Conservation (phyloP, 2,329 filamentous ascomycete genomes). For the Xylaria sp. region DNA sequence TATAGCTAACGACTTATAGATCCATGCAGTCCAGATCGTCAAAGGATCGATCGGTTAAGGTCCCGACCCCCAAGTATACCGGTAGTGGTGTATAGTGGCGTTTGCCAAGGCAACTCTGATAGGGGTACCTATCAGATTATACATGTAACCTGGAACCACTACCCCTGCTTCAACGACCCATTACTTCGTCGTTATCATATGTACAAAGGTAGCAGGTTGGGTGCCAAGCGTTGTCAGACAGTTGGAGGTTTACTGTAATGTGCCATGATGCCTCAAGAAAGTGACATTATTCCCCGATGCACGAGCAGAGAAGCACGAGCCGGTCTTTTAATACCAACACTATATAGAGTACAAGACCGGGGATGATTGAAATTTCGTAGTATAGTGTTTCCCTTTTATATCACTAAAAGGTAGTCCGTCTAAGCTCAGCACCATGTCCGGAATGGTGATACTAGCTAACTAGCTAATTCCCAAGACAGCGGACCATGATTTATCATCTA, state of each 20-base stretch:
- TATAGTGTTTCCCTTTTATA: too few relatives aligned
- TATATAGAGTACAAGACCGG: not conserved
- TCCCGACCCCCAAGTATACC: not conserved
- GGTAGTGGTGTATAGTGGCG: not conserved
- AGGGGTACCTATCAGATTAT: too few relatives aligned
- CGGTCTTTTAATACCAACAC: not conserved
- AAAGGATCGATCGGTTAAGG: conserved; percentile 6
- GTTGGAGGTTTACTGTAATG: too few relatives aligned
- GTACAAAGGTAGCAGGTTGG: not conserved
- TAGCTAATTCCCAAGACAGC: not conserved
- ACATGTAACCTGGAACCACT: not conserved
- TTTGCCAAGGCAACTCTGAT: too few relatives aligned
- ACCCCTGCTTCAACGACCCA: conserved; percentile 8
- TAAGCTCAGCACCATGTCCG: not conserved
- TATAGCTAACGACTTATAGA: not conserved
- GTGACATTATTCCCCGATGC: too few relatives aligned
- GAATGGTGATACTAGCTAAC: not conserved
- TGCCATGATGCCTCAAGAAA: too few relatives aligned
- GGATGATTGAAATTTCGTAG: not conserved
- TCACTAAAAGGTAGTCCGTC: too few relatives aligned
- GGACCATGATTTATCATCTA: not conserved
- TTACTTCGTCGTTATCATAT: not conserved
- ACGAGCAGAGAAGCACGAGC: too few relatives aligned
- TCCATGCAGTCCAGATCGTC: conserved; percentile 10
- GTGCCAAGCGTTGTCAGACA: not conserved